A percentile compares a stretch with the other conserved stretches of the same genome.
phyloP scores from a whole-genome alignment of 2,329 filamentous ascomycete species.

The Alternaria ventricosa region DNA sequence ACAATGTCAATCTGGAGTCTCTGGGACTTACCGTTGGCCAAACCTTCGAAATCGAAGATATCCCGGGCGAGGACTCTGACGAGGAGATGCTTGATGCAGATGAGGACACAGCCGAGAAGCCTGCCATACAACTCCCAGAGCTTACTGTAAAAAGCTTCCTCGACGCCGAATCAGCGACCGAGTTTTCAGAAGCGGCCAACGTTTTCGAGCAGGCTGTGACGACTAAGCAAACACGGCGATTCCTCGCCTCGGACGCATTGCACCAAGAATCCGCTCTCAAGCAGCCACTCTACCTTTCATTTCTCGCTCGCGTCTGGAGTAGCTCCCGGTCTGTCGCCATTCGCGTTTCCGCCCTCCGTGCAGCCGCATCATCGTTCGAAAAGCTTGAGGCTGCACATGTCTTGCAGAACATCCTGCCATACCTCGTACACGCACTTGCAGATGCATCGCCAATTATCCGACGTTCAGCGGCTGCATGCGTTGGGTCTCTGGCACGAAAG shows the following conservation, averaged over 20 bases:
- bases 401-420: slow-evolving; percentile 83
- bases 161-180: slow-evolving; percentile 8
- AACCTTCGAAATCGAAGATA: slow-evolving; percentile 20
- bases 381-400: slow-evolving; percentile 60
- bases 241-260: slow-evolving; percentile 64
- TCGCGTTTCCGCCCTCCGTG: slow-evolving; percentile 71
- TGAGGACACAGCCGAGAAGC: slow-evolving; percentile 46
- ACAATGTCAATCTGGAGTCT: slow-evolving; percentile 74
- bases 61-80: slow-evolving; percentile 47
- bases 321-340: slow-evolving; percentile 73
- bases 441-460: slow-evolving; percentile 80
- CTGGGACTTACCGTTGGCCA: slow-evolving; percentile 50
- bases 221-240: slow-evolving; percentile 39
- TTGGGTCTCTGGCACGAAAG: slow-evolving; percentile 47
- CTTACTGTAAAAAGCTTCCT: slow-evolving; percentile 41
- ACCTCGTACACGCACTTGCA: slow-evolving; percentile 74
- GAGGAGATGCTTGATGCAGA: slow-evolving; percentile 59
- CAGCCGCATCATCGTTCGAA: slow-evolving; percentile 47
- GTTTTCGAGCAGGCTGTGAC: slow-evolving; percentile 40
- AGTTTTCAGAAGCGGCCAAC: slow-evolving; percentile 40
- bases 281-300: slow-evolving; percentile 73
- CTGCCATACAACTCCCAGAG: slow-evolving; percentile 28
- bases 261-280: slow-evolving; percentile 62
- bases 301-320: slow-evolving; percentile 78
- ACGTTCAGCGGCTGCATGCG: slow-evolving; percentile 72